phyloP scores from a whole-genome alignment of 2,329 filamentous ascomycete genomes.

The Fusarium scirpi region DNA sequence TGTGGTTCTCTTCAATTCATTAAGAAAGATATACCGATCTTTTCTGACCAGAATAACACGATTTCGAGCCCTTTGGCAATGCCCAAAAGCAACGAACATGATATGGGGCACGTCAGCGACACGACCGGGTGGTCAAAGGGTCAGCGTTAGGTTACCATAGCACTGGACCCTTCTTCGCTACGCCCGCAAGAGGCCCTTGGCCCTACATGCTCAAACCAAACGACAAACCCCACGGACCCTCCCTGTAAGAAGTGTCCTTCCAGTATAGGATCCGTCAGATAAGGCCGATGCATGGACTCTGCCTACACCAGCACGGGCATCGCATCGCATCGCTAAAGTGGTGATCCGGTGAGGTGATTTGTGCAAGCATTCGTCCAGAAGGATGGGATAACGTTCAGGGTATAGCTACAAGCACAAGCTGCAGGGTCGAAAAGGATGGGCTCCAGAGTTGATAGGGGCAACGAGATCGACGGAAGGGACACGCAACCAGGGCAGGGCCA shows the following conservation, averaged over 20 bases:
- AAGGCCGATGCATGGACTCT: background rate
- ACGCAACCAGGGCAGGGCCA: background rate
- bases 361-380: background rate
- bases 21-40: background rate
- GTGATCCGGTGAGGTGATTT: background rate
- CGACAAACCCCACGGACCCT: background rate
- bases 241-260: background rate
- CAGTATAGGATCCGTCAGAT: conserved; percentile 6
- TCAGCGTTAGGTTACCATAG: background rate
- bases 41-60: background rate
- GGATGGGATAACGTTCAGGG: background rate
- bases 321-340: background rate
- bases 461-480: conserved; percentile 12
- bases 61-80: no score
- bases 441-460: conserved; percentile 11
- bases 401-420: conserved; percentile 10
- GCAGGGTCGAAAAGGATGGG: background rate
- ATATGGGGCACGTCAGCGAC: background rate
- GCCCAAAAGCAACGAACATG: background rate
- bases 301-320: background rate
- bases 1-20: background rate
- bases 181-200: conserved; percentile 22
- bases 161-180: background rate
- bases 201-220: background rate
- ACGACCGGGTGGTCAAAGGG: background rate